phyloP scores from a whole-genome alignment of 2,329 filamentous ascomycete genomes.

The Ampelomyces quisqualis region DNA sequence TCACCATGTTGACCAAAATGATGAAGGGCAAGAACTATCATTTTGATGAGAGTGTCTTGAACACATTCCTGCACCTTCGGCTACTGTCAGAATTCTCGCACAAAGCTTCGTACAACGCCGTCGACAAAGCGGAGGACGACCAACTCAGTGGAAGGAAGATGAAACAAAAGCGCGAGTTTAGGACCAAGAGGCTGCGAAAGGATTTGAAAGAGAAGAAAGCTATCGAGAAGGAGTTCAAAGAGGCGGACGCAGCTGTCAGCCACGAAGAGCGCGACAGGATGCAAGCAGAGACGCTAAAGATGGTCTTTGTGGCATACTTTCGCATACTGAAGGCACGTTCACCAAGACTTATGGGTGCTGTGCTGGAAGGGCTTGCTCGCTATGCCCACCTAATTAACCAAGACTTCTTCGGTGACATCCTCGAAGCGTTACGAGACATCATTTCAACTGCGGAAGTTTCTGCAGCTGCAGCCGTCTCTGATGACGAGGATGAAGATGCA shows the following conservation, averaged over 20 bases:
- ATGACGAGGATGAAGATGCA: constrained; percentile 49
- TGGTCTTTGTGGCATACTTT: constrained; percentile 95
- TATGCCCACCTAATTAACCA: constrained; percentile 98
- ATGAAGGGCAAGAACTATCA: constrained; percentile 84
- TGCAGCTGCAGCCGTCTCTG: constrained; percentile 50
- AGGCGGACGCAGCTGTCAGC: constrained; percentile 85
- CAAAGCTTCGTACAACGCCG: constrained; percentile 75
- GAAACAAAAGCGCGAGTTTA: constrained; percentile 78
- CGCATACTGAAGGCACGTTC: constrained; percentile 82
- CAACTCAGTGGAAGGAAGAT: constrained; percentile 56
- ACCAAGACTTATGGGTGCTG: constrained; percentile 90
- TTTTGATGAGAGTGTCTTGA: constrained; percentile 81
- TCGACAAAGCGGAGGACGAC: constrained; percentile 62
- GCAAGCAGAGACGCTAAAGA: constrained; percentile 92
- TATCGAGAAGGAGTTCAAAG: constrained; percentile 88
- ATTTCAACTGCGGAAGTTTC: constrained; percentile 68
- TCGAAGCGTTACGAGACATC: constrained; percentile 91
- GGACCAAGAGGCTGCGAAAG: constrained; percentile 87
- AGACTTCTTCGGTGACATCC: constrained; percentile 94
- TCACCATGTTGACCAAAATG: constrained; percentile 86
- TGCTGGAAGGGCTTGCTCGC: constrained; percentile 88
- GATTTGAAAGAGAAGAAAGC: constrained; percentile 79
- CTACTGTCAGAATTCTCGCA: constrained; percentile 83
- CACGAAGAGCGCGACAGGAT: constrained; percentile 92
- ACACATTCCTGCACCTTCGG: constrained; percentile 86